phyloP scores from a whole-genome alignment of 768 basidiomycete genomes.

The Naganishia friedmannii region DNA sequence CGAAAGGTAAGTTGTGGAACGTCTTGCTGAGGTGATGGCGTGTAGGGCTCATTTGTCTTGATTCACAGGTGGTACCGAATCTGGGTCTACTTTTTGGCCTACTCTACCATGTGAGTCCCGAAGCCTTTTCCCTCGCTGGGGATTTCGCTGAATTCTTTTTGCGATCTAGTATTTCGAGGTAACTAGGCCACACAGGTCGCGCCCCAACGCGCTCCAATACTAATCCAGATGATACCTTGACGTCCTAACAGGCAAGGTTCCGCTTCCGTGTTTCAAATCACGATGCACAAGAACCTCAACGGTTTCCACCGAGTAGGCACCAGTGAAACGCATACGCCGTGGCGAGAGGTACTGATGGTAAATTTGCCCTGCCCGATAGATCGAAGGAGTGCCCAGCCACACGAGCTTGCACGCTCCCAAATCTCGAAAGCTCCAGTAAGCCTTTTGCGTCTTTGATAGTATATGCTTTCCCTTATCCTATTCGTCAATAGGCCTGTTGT shows the following conservation, averaged over 20 bases:
- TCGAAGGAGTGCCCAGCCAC: constrained; percentile 73
- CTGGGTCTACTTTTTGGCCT: constrained; percentile 97
- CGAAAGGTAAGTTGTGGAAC: constrained; percentile 55
- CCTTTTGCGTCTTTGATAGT: background rate
- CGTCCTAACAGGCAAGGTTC: constrained; percentile 67
- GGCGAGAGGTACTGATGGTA: background rate
- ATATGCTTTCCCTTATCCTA: background rate
- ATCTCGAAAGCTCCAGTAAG: constrained; percentile 43
- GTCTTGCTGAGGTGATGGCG: background rate
- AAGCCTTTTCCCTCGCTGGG: background rate
- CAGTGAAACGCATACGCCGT: background rate
- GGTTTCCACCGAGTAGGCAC: constrained; percentile 69
- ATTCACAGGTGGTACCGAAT: constrained; percentile 70
- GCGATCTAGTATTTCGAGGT: constrained; percentile 59
- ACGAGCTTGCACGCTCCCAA: constrained; percentile 44
- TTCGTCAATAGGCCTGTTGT: constrained; percentile 4
- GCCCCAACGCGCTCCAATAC: background rate
- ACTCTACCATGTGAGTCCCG: constrained; percentile 64
- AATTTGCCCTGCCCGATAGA: constrained; percentile 51
- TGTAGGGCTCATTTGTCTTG: constrained; percentile 6
- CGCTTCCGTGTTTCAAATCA: constrained; percentile 93
- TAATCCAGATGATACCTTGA: background rate
- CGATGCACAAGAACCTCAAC: constrained; percentile 96
- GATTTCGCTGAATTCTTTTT: background rate
- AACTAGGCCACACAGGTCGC: constrained; percentile 34